Conservation (phyloP, 1,139 yeast genomes). For the Nematodospora anomalae region DNA sequence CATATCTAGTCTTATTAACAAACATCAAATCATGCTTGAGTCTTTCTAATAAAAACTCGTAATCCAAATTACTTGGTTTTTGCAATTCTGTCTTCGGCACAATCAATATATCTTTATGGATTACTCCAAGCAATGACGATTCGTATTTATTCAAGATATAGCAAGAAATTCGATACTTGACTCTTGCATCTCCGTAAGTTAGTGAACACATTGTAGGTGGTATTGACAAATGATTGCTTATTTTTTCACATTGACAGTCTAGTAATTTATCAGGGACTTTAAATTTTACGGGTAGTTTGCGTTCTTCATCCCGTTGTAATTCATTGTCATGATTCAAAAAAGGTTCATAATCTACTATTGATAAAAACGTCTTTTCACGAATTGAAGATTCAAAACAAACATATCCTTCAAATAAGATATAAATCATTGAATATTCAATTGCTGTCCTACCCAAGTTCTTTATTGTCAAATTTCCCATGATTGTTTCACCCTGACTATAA, state of each 20-base stretch:
- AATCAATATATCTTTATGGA: conserved; percentile 4
- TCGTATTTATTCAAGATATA: conserved; percentile 5
- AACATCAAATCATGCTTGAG: conserved; percentile 4
- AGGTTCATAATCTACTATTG: conserved; percentile 11
- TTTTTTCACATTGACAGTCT: conserved; percentile 9
- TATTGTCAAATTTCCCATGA: conserved; percentile 7
- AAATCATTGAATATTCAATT: conserved; percentile 8
- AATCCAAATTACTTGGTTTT: conserved; percentile 2
- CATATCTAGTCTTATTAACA: conserved; percentile 8
- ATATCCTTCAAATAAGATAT: conserved; percentile 11
- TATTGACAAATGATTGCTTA: conserved; percentile 9
- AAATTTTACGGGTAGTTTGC: conserved; percentile 7
- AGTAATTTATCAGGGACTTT: conserved; percentile 11
- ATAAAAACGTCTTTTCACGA: conserved; percentile 7
- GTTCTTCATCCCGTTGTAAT: neutral
- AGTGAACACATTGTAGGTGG: conserved; percentile 9
- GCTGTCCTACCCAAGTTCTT: conserved; percentile 1
- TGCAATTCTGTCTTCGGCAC: neutral
- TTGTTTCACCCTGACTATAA: conserved; percentile 11
- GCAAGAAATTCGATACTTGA: conserved; percentile 10
- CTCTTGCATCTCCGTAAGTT: conserved; percentile 2
- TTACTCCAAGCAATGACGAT: conserved; percentile 1
- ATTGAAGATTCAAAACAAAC: conserved; percentile 2
- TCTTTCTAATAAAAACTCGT: conserved; percentile 1
- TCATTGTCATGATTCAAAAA: conserved; percentile 1